Conservation (phyloP, 2,329 filamentous ascomycete species). For the Ramichloridium luteum region DNA sequence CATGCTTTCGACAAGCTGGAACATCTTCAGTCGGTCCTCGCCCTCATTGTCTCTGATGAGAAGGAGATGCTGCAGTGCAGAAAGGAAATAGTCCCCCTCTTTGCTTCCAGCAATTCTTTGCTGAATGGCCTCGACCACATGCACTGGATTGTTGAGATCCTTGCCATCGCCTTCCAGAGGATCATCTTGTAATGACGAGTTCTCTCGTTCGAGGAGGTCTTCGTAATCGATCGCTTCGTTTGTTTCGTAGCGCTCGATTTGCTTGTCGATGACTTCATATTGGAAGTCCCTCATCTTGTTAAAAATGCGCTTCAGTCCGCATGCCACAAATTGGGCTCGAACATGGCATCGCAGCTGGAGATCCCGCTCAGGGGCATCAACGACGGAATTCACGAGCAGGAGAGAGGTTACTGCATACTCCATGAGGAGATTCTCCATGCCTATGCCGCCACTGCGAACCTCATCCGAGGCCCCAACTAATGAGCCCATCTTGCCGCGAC, state of each 20-base stretch:
- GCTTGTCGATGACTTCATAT: constrained; percentile 96
- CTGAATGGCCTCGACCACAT: constrained; percentile 91
- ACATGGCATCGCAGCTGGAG: constrained; percentile 88
- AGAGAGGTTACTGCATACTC: constrained; percentile 94
- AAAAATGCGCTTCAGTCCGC: constrained; percentile 86
- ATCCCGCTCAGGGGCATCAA: constrained; percentile 81
- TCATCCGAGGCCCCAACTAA: constrained; percentile 94
- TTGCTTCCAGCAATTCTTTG: constrained; percentile 69
- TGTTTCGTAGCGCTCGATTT: constrained; percentile 81
- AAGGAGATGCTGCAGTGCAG: constrained; percentile 86
- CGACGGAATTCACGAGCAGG: constrained; percentile 90
- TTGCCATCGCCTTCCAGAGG: constrained; percentile 67
- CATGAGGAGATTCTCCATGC: constrained; percentile 98
- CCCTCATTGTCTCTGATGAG: constrained; percentile 83
- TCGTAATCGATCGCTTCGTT: constrained; percentile 98
- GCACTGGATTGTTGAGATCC: constrained; percentile 81
- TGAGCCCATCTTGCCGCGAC: constrained; percentile 96
- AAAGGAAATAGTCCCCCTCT: constrained; percentile 90
- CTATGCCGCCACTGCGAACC: constrained; percentile 86
- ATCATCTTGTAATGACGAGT: constrained; percentile 78
- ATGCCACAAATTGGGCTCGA: constrained; percentile 87
- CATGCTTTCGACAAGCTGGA: constrained; percentile 97
- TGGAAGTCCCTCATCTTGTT: constrained; percentile 97
- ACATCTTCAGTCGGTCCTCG: constrained; percentile 87
- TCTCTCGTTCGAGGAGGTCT: constrained; percentile 85